Percentiles rank a stretch among this genome's conserved stretches.
Evolutionary conservation across 768 basidiomycete species (phyloP).

Genomic region (Suillus alpinus): DNA sequence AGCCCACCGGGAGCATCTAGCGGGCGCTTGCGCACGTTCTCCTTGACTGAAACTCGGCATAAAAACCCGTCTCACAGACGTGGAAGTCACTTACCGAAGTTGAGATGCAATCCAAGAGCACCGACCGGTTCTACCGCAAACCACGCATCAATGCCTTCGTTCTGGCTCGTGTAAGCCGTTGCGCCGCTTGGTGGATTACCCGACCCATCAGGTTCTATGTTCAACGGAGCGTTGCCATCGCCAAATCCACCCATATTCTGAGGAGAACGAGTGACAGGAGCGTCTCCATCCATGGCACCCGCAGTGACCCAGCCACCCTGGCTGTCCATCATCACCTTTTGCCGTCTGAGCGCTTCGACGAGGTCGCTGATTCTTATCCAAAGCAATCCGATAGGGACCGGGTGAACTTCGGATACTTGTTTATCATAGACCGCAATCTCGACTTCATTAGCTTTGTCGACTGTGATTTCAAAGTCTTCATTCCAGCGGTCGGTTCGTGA

Average conservation of each 20-base stretch:
- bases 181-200: conserved; percentile 29
- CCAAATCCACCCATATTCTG: conserved; percentile 49
- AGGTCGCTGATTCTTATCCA: conserved; percentile 95
- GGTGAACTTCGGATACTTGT: conserved; percentile 73
- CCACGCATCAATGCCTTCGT: conserved; percentile 93
- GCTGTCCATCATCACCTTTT: conserved; percentile 87
- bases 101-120: conserved; percentile 80
- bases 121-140: conserved; percentile 98
- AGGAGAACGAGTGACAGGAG: conserved; percentile 43
- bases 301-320: conserved; percentile 96
- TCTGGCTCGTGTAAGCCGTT: conserved; percentile 19
- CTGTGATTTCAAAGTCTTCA: conserved; percentile 93
- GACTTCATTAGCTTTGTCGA: conserved; percentile 98
- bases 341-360: conserved; percentile 87
- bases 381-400: conserved; percentile 88
- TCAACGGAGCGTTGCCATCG: conserved; percentile 41
- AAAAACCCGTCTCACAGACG: neutral
- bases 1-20: conserved; percentile 87
- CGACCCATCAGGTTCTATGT: conserved; percentile 32
- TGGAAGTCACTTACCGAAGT: conserved; percentile 71
- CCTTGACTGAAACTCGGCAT: conserved; percentile 69
- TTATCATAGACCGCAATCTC: conserved; percentile 96
- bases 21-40: conserved; percentile 95
- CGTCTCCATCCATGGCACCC: conserved; percentile 75
- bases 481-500: conserved; percentile 96